A percentile compares a stretch with the other conserved stretches of the same genome.
These are phyloP conservation scores for Picea abies DNA, from an alignment of 83 land plant genomes.

Conservation along the genomic window DNA sequence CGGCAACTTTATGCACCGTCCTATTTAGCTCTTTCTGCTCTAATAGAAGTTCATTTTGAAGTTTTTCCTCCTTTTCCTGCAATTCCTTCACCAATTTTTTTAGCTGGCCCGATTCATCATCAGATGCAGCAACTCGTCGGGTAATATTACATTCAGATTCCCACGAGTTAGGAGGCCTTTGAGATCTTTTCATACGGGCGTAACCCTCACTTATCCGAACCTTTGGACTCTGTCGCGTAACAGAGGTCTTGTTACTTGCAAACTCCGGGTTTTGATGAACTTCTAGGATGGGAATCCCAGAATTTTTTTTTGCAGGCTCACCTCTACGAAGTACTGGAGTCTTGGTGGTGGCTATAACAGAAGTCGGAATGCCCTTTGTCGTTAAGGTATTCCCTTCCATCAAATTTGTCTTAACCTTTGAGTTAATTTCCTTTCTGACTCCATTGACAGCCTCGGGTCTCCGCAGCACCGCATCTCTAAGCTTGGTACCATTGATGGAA, in stretches of 20 bases:
- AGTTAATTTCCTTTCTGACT: neutral
- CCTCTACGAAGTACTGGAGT: neutral
- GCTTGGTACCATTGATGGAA: neutral
- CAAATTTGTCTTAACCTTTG: neutral
- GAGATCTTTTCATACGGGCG: neutral
- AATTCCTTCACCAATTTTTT: conserved; percentile 1
- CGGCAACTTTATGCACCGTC: conserved; percentile 2
- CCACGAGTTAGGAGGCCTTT: neutral
- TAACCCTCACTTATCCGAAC: neutral
- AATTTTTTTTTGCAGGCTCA: neutral
- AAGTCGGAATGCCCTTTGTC: conserved; percentile 1
- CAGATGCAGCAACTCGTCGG: neutral
- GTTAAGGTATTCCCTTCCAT: neutral
- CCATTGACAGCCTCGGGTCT: neutral
- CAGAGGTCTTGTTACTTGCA: neutral
- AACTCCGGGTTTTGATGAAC: neutral
- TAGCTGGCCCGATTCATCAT: conserved; percentile 4
- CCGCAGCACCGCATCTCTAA: neutral
- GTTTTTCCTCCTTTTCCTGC: neutral
- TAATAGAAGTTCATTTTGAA: conserved; percentile 2
- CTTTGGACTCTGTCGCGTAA: neutral
- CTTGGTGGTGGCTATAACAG: neutral
- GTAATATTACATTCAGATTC: neutral
- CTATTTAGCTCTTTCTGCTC: neutral
- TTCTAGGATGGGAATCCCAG: neutral